Base-by-base conservation (phyloP, 257 asterid species). In the Solanum clarkiae region DNA sequence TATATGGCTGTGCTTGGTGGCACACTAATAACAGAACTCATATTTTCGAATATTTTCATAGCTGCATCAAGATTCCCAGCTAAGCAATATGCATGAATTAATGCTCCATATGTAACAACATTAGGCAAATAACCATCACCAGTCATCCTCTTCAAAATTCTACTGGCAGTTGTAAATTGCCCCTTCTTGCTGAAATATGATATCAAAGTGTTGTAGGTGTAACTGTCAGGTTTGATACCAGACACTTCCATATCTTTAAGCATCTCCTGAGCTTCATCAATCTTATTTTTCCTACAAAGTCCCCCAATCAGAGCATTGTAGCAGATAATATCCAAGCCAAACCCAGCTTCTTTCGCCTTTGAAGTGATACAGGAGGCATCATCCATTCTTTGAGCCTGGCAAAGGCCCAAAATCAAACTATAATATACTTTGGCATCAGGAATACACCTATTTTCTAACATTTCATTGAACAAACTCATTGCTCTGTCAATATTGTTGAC, bases 301-400 rank as follows among this genome's bases (percentile, higher is more conserved):
- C 97, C 99, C 71, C 93, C 55, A n/a, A 95, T 91, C 87, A 96
- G 88, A 86, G 88, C 88, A 84, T 96, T 96, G 89, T 88, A 96
- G 79, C 94, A 57, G 42, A 90, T 66, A 10, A 92, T 47, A 84
- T 96, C 98, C 87, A 95, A 90, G 85, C 80, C 3, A 87, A 93
- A 92, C 12, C 98, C 97, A 13, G 96, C 94, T 86, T 91, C 91
- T 84, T 90, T 93, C 94, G 93, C 86, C 90, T 82, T 89, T 7
- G 91, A 86, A 85, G 91, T 85, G 3, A 94, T 85, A 49, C 9
- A 80, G 55, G 84, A 56, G 81, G 99, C 98, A 49, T 93, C 98
- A 51, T 92, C 92, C 97, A 89, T 87, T 86, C 90, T 90, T 82
- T 94, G 96, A 62, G 97, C 95, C 86, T 70, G 93, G 86, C 88